phyloP scores from a whole-genome alignment of 345 rosid species.

The Brassica incana region DNA sequence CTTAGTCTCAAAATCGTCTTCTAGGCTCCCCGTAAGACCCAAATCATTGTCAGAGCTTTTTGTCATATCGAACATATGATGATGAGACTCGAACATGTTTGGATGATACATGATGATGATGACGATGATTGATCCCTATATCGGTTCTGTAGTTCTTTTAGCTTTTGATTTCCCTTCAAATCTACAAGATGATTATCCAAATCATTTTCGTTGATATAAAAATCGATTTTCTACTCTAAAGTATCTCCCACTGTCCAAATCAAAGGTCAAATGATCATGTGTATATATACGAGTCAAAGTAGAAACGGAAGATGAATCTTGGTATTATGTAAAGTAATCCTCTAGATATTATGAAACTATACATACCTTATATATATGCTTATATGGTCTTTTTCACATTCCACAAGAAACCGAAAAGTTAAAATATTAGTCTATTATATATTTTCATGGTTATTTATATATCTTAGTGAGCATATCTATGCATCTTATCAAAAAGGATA shows the following conservation, averaged over 20 bases:
- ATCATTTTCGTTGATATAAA: slow-evolving; percentile 23
- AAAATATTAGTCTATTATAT: slow-evolving; percentile 14
- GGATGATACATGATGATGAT: slow-evolving; percentile 70
- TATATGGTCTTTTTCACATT: slow-evolving; percentile 27
- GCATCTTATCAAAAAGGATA: slow-evolving; percentile 32
- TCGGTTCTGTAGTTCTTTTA: not conserved
- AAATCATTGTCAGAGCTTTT: slow-evolving; percentile 61
- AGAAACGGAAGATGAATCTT: slow-evolving; percentile 34
- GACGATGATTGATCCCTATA: not conserved
- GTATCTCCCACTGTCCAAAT: slow-evolving; percentile 34
- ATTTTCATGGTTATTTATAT: slow-evolving; percentile 15
- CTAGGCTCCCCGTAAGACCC: slow-evolving; percentile 50
- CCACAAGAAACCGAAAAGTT: slow-evolving; percentile 32
- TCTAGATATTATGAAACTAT: slow-evolving; percentile 30
- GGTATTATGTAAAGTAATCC: slow-evolving; percentile 24
- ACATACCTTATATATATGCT: slow-evolving; percentile 16
- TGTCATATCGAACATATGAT: slow-evolving; percentile 63
- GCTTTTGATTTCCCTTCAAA: slow-evolving; percentile 20
- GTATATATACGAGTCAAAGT: slow-evolving; percentile 30
- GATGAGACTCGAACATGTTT: slow-evolving; percentile 69
- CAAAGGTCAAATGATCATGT: slow-evolving; percentile 33
- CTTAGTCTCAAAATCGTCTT: slow-evolving; percentile 76
- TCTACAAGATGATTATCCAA: slow-evolving; percentile 30
- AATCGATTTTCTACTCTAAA: slow-evolving; percentile 10
- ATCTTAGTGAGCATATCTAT: slow-evolving; percentile 14